Conservation (phyloP, 2,329 filamentous ascomycete species). For the Botryotinia calthae region DNA sequence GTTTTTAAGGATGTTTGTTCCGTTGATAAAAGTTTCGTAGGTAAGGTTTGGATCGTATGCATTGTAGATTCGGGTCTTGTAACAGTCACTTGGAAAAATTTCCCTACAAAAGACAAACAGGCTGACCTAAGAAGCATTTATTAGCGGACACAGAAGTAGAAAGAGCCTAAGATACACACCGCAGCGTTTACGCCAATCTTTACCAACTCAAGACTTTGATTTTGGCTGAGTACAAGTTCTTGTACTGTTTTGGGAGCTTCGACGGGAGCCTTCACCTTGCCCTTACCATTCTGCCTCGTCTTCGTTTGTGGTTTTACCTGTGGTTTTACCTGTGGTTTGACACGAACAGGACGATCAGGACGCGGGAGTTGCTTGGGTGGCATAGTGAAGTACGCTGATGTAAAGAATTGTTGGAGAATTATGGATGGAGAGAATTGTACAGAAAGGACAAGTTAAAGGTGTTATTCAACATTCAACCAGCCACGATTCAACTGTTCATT, state of each 20-base stretch:
- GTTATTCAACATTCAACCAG: not conserved
- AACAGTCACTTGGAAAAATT: conserved; percentile 6
- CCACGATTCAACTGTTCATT: not conserved
- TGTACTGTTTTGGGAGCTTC: not conserved
- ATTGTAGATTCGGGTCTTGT: conserved; percentile 15
- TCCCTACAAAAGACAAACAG: conserved; percentile 18
- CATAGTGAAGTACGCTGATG: not conserved
- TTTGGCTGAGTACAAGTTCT: conserved; percentile 14
- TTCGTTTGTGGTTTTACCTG: not conserved
- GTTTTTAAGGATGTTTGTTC: not conserved
- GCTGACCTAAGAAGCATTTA: conserved; percentile 22
- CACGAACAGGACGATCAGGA: not conserved
- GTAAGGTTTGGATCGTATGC: not conserved
- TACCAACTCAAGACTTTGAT: conserved; percentile 26
- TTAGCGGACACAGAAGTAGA: not conserved
- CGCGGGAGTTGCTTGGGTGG: not conserved
- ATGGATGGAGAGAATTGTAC: not conserved
- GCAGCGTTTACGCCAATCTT: conserved; percentile 25
- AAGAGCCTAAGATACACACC: conserved; percentile 15
- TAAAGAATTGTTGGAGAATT: not conserved
- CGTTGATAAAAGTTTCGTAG: conserved; percentile 13
- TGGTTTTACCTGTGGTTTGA: not conserved
- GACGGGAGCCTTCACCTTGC: not conserved
- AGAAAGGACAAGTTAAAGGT: not conserved
- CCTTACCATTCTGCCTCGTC: not conserved